Base-by-base conservation (phyloP, 2,329 filamentous ascomycete species). In the Chalara sp. region DNA sequence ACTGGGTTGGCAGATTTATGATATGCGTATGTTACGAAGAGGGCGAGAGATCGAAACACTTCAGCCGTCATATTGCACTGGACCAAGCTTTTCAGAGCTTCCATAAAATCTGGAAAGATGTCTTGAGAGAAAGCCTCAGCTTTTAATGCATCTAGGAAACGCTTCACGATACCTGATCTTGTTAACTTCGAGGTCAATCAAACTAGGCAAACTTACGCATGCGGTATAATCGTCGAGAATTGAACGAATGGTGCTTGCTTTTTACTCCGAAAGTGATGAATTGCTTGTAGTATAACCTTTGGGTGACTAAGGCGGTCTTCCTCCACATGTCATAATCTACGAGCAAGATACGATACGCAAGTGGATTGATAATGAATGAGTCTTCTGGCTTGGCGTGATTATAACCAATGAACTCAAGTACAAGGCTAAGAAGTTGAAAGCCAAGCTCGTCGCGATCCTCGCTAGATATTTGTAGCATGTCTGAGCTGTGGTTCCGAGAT, bases 281-380 rank as follows among this genome's bases (percentile, higher is more conserved):
- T 65, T 99, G 93, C 54, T 84, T 83, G 69, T 96, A 97, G 68
- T 97, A 99, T 29, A 96, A 74, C 60, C 87, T 84, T 63, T 96
- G 89, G 0, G 91, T 88, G 13, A 83, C 77, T 5, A 81, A 66
- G 33, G 87, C 84, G 28, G 87, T 87, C 67, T 82, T 84, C 57
- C 92, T 81, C 93, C 93, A 99, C 21, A 92, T 86, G 61, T 96
- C 92, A 58, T 95, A 81, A 67, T 99, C 93, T 49, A 97, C 88
- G 31, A 99, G 76, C 13, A 99, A 75, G 33, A 96, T 85, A 44
- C 93, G 84, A 68, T 97, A 99, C 4, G 92, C 93, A 55, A 99
- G 76, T 0, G 93, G 92, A 61, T 99, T 99, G 59, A 95, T 87
- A 64, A 99, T 95, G 61, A 96, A 88, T 1, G 92, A 96, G 52